Base-by-base conservation (phyloP, 345 rosid genomes). In the Bretschneidera sinensis region DNA sequence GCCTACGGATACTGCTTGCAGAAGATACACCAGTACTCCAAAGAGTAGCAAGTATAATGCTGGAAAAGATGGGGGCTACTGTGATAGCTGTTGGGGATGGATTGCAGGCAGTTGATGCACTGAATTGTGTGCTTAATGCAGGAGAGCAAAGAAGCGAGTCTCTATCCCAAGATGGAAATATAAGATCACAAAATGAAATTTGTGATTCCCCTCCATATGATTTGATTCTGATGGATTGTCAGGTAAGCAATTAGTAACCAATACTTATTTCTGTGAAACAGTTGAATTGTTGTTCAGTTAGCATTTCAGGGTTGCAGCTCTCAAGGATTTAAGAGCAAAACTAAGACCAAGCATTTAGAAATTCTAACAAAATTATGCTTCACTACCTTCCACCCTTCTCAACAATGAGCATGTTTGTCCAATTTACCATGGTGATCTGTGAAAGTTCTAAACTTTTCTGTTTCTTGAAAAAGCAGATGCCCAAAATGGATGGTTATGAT, bases 1-100 rank as follows among this genome's bases (percentile, higher is more conserved):
- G 92, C 43, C 56, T 90, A 43, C 59, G 81, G 57, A 90, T 94
- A 61, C 79, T 90, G 59, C 81, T 94, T 2, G 99, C 92, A 17
- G 99, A 94, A 78, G 99, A 94, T 56, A 94, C 96, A 24, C 92
- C 89, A 0, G 84, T 94, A 55, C 91, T 94, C 47, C 99, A 90
- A 71, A 82, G 89, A 72, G 99, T 94, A 20, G 97, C 97, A 17
- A 81, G 86, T 28, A 86, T 88, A 73, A 88, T 94, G 95, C 83
- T 90, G 24, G 91, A 86, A 72, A 88, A 83, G 69, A 72, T 83
- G 76, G 96, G 99, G 48, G 99, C 97, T 11, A 79, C 71, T 9
- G 92, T 94, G 20, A 64, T 77, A 24, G 86, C 88, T 0, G 97
- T 90, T 11, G 84, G 89, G 52, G 97, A 94, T 67, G 99, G 99